Conservation (phyloP, 306 rosid species). For the Vigna nakashimae region DNA sequence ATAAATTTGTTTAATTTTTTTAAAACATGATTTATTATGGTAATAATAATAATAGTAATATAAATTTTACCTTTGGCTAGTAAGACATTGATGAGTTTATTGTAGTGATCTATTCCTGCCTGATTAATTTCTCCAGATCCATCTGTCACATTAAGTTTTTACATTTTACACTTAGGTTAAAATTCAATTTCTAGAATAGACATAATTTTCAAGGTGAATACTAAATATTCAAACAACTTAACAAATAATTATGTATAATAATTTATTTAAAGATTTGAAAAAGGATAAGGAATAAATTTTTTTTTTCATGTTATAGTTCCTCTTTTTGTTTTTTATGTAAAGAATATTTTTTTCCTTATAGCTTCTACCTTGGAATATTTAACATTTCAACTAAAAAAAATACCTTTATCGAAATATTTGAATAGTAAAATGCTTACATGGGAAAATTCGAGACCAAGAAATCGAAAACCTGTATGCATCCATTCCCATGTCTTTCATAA, state of each 20-base stretch:
- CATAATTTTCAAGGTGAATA: background rate
- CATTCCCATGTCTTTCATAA: slow-evolving; percentile 88
- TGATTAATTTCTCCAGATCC: slow-evolving; percentile 79
- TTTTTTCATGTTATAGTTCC: too few species aligned
- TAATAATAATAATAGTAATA: too few species aligned
- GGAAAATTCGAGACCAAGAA: slow-evolving; percentile 90
- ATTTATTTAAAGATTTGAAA: too few species aligned
- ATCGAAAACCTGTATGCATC: slow-evolving; percentile 93
- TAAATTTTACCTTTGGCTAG: slow-evolving; percentile 66
- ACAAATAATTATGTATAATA: too few species aligned
- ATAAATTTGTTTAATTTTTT: too few species aligned
- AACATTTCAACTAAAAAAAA: background rate
- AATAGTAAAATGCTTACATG: slow-evolving; percentile 54
- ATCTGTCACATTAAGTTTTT: slow-evolving; percentile 51
- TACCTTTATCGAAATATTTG: too few species aligned
- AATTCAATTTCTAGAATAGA: background rate
- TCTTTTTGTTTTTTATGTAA: too few species aligned
- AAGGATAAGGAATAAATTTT: too few species aligned
- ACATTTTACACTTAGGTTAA: too few species aligned
- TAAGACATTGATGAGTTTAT: slow-evolving; percentile 75
- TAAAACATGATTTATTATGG: too few species aligned
- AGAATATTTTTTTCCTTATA: too few species aligned
- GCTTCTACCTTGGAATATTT: too few species aligned
- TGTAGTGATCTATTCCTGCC: slow-evolving; percentile 83
- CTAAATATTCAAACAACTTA: background rate